These are phyloP conservation scores for Naganishia friedmannii DNA, from an alignment of 768 basidiomycete species.

Conservation along the genomic window DNA sequence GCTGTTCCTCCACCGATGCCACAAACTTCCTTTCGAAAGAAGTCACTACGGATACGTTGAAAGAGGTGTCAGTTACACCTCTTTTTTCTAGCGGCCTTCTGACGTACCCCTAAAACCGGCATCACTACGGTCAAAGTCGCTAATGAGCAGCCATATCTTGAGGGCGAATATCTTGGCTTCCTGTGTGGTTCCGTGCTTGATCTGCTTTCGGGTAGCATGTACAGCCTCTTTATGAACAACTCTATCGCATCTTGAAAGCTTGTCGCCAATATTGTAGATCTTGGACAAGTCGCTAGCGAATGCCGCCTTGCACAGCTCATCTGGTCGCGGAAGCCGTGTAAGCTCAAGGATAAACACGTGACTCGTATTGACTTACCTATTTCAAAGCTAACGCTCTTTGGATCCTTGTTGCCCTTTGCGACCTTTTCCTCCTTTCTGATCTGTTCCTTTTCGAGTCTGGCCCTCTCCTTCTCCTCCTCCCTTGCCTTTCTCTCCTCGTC, in stretches of 20 bases:
- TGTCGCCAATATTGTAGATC: slow-evolving; percentile 80
- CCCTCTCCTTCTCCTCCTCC: slow-evolving; percentile 23
- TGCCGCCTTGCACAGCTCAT: slow-evolving; percentile 24
- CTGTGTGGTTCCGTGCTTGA: slow-evolving; percentile 59
- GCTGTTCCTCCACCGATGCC: slow-evolving; percentile 71
- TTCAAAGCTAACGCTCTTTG: slow-evolving; percentile 7
- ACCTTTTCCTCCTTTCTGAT: slow-evolving; percentile 26
- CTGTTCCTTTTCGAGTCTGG: slow-evolving; percentile 3
- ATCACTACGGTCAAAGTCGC: slow-evolving; percentile 70
- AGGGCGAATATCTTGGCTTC: slow-evolving; percentile 36
- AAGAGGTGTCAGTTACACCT: not conserved
- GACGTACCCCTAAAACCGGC: slow-evolving; percentile 59
- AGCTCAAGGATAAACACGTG: not conserved
- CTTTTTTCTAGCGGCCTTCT: not conserved
- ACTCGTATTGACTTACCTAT: not conserved
- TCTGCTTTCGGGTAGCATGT: slow-evolving; percentile 74
- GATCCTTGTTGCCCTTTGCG: slow-evolving; percentile 11
- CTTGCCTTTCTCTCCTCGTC: slow-evolving; percentile 10
- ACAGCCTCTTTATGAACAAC: slow-evolving; percentile 77
- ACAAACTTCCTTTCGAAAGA: slow-evolving; percentile 65
- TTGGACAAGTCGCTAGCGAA: slow-evolving; percentile 21
- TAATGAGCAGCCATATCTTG: slow-evolving; percentile 81
- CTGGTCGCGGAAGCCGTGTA: not conserved
- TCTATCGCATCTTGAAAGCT: slow-evolving; percentile 66
- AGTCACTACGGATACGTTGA: slow-evolving; percentile 54